Evolutionary conservation across 1,139 yeast genomes (phyloP), one percentile per base, ranked within the genome.

Genomic region (Diutina rugosa): DNA sequence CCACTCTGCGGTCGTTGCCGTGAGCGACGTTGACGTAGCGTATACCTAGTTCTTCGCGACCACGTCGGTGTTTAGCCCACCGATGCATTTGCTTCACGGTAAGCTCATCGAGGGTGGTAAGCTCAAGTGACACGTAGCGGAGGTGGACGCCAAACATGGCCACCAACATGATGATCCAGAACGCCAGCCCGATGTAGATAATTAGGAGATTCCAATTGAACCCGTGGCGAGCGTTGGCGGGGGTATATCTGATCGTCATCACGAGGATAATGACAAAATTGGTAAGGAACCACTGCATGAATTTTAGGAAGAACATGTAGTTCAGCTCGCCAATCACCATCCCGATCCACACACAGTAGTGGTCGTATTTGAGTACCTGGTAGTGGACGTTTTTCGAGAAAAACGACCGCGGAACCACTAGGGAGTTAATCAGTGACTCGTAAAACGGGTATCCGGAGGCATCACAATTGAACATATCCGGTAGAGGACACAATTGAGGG

Each of bases 281-380:
- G 0, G 63, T 18, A 45, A 69, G 63, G 52, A 73, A 71, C 66
- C 72, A 71, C 7, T 71, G 55, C 49, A 76, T 63, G 61, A 77
- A 82, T 59, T 78, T 78, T n/a, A 81, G 57, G 60, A 85, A 86
- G 21, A 69, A 67, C 46, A 73, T 59, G 63, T 81, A 82, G 65
- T 86, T 86, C 51, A 66, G 63, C 57, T 76, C 73, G 0, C 89
- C 90, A 32, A 86, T 74, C 2, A 77, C 77, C 0, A 72, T 65
- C 0, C 90, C 90, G 4, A 85, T 66, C 82, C 85, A 84, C 2
- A 79, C 61, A 64, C 93, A 86, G 62, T 73, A 81, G 64, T 86
- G 93, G 64, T 86, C 93, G 64, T 81, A 80, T 58, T 77, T 72
- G 1, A 82, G 77, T 0, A 84, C 77, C 61, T 86, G 82, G 47